These are phyloP conservation scores for Cladosporium velox DNA, from an alignment of 2,329 filamentous ascomycete species.

Conservation along the genomic window DNA sequence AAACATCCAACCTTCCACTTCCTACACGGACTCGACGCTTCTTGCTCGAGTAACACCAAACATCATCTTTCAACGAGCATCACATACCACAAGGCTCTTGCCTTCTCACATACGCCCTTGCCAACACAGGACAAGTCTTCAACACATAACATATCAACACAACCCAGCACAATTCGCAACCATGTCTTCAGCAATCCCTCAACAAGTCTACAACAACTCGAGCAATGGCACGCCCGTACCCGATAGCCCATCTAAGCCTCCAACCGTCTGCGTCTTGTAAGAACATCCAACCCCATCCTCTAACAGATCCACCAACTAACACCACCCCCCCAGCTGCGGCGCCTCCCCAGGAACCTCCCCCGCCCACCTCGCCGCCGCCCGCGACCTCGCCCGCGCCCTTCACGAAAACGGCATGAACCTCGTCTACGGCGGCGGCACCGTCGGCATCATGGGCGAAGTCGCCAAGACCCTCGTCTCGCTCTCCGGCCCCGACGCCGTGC, in stretches of 20 bases:
- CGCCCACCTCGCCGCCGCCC: constrained; percentile 75
- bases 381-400: constrained; percentile 71
- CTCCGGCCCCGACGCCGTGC: constrained; percentile 76
- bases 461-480: constrained; percentile 83
- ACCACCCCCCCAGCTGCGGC: constrained; percentile 67
- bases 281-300: constrained; percentile 28
- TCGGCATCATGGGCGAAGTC: constrained; percentile 93
- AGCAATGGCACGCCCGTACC: constrained; percentile 16
- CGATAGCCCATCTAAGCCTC: constrained; percentile 40
- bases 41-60: constrained; percentile 9
- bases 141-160: background rate
- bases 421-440: constrained; percentile 93
- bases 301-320: constrained; percentile 20
- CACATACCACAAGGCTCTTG: background rate
- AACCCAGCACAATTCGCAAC: background rate
- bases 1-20: constrained; percentile 2
- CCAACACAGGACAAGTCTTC: background rate
- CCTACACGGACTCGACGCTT: constrained; percentile 5
- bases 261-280: constrained; percentile 87
- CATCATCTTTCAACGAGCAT: constrained; percentile 9
- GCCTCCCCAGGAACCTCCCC: constrained; percentile 72
- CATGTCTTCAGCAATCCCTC: constrained; percentile 14
- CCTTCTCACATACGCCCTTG: background rate
- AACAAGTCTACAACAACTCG: constrained; percentile 22
- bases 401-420: constrained; percentile 76